Evolutionary conservation across 176 grass and related monocot species (phyloP), one percentile per base, ranked within the genome.

Genomic region (Avena sativa): DNA sequence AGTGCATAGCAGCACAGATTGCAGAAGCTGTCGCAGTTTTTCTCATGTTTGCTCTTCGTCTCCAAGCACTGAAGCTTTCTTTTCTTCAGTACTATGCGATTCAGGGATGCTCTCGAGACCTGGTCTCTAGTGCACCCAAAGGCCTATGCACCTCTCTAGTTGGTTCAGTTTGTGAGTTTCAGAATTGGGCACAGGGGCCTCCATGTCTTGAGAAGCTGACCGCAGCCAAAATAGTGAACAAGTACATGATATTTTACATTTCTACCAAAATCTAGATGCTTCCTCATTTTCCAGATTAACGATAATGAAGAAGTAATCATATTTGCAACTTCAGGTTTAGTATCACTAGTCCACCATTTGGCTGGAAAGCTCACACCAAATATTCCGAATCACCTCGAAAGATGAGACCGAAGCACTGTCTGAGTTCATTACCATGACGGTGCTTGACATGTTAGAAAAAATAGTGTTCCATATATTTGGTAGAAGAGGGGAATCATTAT

Each of bases 241-340:
- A 49, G n/a, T 13, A 74, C 71, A 14, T 73, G 71, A 23, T 47
- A 73, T 48, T 73, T 47, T 74, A 47, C 12, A 43, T 43, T 43
- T 43, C 6, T 43, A 43, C 5, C 21, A 49, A 74, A 74, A 25
- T 74, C 11, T 49, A 49, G 23, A 14, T 14, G 12, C 13, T 74
- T 74, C 44, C n/a, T 49, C 71, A 48, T 73, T 23, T 73, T 47
- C 44, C n/a, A 13, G 20, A 49, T 73, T 73, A 73, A 74, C 6
- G 11, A 74, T 74, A 74, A 4, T 49, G 71, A 3, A 49, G 44
- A 49, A 49, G 0, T 25, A 49, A 74, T 49, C 11, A 23, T 21
- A 14, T 26, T 49, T 49, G 71, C 5, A 74, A 12, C 44, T 74
- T 47, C 5, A 74, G 21, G 4, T 74, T 74, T 74, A 48, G 70